Conservation (phyloP, 2,329 filamentous ascomycete genomes). For the Herpotrichia juniperi region DNA sequence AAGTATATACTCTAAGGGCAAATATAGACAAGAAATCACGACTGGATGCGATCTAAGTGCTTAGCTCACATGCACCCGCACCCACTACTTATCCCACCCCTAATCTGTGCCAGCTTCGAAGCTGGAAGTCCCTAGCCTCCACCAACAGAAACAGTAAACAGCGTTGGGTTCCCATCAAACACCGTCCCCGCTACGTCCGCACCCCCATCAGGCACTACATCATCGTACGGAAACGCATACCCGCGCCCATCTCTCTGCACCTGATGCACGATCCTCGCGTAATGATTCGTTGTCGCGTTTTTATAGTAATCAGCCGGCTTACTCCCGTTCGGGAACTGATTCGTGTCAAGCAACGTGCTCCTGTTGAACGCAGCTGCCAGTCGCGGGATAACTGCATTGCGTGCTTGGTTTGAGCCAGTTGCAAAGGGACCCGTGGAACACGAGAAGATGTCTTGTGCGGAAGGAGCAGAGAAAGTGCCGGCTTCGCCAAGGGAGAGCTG, state of each 20-base stretch:
- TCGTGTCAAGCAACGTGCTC: slow-evolving; percentile 65
- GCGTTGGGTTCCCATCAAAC: slow-evolving; percentile 51
- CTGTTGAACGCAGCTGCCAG: slow-evolving; percentile 78
- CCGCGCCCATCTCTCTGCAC: slow-evolving; percentile 65
- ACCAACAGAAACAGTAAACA: slow-evolving; percentile 57
- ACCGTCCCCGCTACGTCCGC: slow-evolving; percentile 62
- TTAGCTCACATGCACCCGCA: too few species aligned
- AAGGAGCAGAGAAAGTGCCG: slow-evolving; percentile 62
- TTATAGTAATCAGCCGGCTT: slow-evolving; percentile 39
- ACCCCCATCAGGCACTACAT: slow-evolving; percentile 65
- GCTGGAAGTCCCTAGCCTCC: slow-evolving; percentile 45
- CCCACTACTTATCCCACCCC: too few species aligned
- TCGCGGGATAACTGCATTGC: slow-evolving; percentile 71
- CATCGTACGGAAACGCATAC: slow-evolving; percentile 72
- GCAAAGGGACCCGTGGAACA: slow-evolving; percentile 69
- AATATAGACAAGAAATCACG: too few species aligned
- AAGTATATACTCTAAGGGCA: too few species aligned
- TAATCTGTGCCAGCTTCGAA: too few species aligned
- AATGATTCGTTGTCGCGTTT: slow-evolving; percentile 58
- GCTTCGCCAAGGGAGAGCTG: slow-evolving; percentile 51
- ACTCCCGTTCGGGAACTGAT: slow-evolving; percentile 47
- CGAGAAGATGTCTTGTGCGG: slow-evolving; percentile 67
- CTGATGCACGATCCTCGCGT: slow-evolving; percentile 65
- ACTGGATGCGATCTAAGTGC: too few species aligned
- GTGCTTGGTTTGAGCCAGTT: slow-evolving; percentile 47